Evolutionary conservation across 306 rosid genomes (phyloP).

Genomic region (Vigna radiata): DNA sequence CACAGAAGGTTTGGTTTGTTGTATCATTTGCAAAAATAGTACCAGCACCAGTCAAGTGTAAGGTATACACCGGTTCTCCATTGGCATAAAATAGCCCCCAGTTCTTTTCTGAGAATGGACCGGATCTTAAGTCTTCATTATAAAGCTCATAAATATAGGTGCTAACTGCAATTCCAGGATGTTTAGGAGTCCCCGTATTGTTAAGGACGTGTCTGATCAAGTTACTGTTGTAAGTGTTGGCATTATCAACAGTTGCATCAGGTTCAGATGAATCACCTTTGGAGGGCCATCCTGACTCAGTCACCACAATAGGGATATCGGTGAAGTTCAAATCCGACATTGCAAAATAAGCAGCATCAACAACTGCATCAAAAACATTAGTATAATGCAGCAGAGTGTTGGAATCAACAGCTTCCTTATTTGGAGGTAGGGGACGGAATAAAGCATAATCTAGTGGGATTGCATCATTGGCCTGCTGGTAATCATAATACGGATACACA

Average conservation of each 20-base stretch:
- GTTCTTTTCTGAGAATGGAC: conserved; percentile 78
- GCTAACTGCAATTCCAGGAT: conserved; percentile 87
- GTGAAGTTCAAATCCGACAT: conserved; percentile 87
- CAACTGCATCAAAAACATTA: conserved; percentile 91
- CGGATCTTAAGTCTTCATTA: conserved; percentile 88
- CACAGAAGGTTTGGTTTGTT: conserved; percentile 92
- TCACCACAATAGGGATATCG: conserved; percentile 76
- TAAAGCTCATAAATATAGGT: conserved; percentile 92
- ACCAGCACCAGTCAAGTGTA: conserved; percentile 90
- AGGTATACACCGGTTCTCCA: conserved; percentile 78
- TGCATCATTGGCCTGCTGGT: conserved; percentile 77
- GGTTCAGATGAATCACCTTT: conserved; percentile 79
- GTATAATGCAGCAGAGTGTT: conserved; percentile 93
- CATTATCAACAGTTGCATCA: conserved; percentile 83
- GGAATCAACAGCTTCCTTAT: conserved; percentile 92
- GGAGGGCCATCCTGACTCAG: conserved; percentile 97
- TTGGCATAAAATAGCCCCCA: conserved; percentile 85
- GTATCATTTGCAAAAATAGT: conserved; percentile 82
- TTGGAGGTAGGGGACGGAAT: conserved; percentile 94
- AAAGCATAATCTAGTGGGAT: conserved; percentile 95
- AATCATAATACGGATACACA: conserved; percentile 92
- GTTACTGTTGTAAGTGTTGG: conserved; percentile 94
- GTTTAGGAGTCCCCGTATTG: conserved; percentile 94
- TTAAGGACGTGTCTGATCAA: conserved; percentile 84
- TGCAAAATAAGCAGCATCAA: conserved; percentile 93